Evolutionary conservation across 2,329 filamentous ascomycete genomes (phyloP).

Genomic region (Beauveria medogensis): DNA sequence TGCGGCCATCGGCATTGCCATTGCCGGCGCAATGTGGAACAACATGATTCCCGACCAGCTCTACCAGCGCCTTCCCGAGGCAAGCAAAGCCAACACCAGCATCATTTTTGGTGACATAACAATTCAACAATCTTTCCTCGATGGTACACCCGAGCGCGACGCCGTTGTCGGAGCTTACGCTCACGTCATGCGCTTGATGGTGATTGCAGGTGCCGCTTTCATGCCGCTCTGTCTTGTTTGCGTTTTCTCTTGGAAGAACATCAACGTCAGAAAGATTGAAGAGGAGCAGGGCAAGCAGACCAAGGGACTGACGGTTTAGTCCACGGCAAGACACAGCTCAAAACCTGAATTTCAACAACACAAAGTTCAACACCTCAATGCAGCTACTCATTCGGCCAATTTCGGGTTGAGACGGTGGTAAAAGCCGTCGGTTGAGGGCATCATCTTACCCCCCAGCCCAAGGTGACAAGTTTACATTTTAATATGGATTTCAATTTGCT

Average conservation of each 20-base stretch:
- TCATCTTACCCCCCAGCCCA: no score
- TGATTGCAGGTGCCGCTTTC: constrained; percentile 29
- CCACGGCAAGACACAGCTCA: no score
- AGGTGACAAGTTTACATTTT: no score
- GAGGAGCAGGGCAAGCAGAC: constrained; percentile 21
- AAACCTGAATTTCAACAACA: no score
- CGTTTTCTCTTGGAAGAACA: constrained; percentile 30
- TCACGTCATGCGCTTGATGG: constrained; percentile 31
- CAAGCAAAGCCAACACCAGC: constrained; percentile 25
- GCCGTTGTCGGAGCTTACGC: constrained; percentile 52
- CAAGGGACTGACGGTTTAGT: not conserved
- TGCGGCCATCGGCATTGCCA: constrained; percentile 46
- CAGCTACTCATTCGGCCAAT: no score
- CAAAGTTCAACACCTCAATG: no score
- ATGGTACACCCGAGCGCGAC: constrained; percentile 38
- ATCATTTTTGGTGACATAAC: constrained; percentile 40
- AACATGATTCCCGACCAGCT: constrained; percentile 39
- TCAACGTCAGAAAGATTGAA: constrained; percentile 31
- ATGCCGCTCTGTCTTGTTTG: constrained; percentile 27
- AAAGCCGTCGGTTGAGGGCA: no score
- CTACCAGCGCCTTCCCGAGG: constrained; percentile 33
- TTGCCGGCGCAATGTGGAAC: constrained; percentile 56
- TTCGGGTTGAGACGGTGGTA: no score
- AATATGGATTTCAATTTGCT: no score
- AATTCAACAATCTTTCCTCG: constrained; percentile 40